These are phyloP conservation scores for Phytophthora niederhauseri DNA, from an alignment of 352 stramenopile species.

Conservation along the genomic window DNA sequence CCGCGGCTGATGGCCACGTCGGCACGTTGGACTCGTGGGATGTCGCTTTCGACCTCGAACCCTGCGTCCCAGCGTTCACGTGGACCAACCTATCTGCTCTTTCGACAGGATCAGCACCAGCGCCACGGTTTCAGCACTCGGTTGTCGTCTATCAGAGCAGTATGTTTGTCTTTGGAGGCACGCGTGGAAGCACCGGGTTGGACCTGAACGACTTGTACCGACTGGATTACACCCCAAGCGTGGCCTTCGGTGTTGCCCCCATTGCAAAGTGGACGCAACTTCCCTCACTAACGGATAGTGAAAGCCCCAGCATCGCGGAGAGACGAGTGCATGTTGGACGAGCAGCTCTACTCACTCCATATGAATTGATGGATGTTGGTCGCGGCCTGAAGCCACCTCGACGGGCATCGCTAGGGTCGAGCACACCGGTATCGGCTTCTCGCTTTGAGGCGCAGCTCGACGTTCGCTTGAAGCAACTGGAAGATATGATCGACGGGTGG, in stretches of 20 bases:
- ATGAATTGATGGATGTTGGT: conserved; percentile 50
- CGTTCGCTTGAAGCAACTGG: conserved; percentile 45
- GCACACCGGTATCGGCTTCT: conserved; percentile 16
- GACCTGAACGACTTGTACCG: conserved; percentile 63
- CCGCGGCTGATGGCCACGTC: conserved; percentile 39
- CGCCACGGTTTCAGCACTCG: conserved; percentile 63
- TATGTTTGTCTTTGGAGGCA: conserved; percentile 77
- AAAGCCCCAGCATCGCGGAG: conserved; percentile 34
- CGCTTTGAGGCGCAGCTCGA: conserved; percentile 39
- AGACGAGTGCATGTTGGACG: conserved; percentile 42
- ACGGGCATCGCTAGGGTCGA: conserved; percentile 34
- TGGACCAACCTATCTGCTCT: conserved; percentile 54
- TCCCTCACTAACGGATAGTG: conserved; percentile 23
- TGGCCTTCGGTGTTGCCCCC: conserved; percentile 12
- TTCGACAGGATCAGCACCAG: conserved; percentile 43
- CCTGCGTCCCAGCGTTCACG: conserved; percentile 58
- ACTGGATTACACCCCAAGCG: conserved; percentile 55
- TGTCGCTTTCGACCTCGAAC: conserved; percentile 53
- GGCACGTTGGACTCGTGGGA: conserved; percentile 60
- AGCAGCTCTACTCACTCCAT: conserved; percentile 50
- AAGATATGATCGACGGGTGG: conserved; percentile 54
- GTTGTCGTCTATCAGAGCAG: conserved; percentile 58
- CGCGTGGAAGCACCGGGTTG: conserved; percentile 33
- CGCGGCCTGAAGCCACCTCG: conserved; percentile 28
- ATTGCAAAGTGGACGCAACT: conserved; percentile 55